Evolutionary conservation across 2,329 filamentous ascomycete species (phyloP).

Genomic region (Apiospora koreana): DNA sequence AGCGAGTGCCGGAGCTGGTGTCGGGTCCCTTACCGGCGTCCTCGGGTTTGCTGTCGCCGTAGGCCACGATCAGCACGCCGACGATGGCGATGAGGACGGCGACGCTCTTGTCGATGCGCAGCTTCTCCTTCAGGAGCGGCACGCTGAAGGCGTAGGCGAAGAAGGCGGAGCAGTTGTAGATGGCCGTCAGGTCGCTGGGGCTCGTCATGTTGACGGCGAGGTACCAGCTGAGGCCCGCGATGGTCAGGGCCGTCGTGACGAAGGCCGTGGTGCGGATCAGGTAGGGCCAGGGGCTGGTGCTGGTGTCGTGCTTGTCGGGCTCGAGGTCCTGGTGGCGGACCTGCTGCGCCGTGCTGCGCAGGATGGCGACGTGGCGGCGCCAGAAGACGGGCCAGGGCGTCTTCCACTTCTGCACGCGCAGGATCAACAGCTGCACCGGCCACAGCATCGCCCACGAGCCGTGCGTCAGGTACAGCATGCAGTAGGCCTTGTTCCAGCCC

Average conservation of each 20-base stretch:
- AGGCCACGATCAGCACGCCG: slow-evolving; percentile 92
- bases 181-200: slow-evolving; percentile 90
- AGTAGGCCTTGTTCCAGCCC: slow-evolving; percentile 98
- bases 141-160: slow-evolving; percentile 98
- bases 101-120: slow-evolving; percentile 81
- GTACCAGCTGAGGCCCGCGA: slow-evolving; percentile 94
- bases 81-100: slow-evolving; percentile 85
- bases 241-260: slow-evolving; percentile 81
- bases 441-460: slow-evolving; percentile 90
- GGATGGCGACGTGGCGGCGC: slow-evolving; percentile 58
- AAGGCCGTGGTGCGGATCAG: slow-evolving; percentile 78
- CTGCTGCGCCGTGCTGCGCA: slow-evolving; percentile 70
- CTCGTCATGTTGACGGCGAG: slow-evolving; percentile 92
- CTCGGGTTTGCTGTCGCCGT: slow-evolving; percentile 67
- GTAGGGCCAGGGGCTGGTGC: slow-evolving; percentile 59
- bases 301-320: slow-evolving; percentile 48
- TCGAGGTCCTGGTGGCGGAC: slow-evolving; percentile 78
- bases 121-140: slow-evolving; percentile 80
- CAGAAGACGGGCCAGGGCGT: slow-evolving; percentile 85
- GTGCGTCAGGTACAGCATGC: slow-evolving; percentile 98
- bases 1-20: slow-evolving; percentile 59
- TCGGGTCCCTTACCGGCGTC: slow-evolving; percentile 52
- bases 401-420: slow-evolving; percentile 77
- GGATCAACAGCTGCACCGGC: slow-evolving; percentile 78
- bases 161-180: slow-evolving; percentile 99